phyloP scores from a whole-genome alignment of 2,329 filamentous ascomycete species.

The Trichocomaceae sp. region DNA sequence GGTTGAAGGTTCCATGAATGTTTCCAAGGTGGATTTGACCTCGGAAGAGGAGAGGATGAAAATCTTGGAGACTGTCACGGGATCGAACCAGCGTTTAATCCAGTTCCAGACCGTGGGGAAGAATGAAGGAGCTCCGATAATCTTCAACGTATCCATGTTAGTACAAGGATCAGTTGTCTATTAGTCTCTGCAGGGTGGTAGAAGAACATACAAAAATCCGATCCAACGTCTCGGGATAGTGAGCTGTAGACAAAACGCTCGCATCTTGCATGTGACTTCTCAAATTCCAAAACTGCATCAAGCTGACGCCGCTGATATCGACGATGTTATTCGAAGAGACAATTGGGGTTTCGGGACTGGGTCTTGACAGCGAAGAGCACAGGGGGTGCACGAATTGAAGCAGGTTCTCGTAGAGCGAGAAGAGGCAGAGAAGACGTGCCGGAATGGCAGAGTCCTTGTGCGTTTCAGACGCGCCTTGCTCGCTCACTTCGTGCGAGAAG shows the following conservation, averaged over 20 bases:
- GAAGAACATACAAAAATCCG: constrained; percentile 57
- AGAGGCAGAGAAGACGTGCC: constrained; percentile 73
- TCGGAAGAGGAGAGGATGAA: constrained; percentile 74
- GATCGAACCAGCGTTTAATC: constrained; percentile 94
- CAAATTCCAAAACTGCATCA: constrained; percentile 95
- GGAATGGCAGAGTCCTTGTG: constrained; percentile 53
- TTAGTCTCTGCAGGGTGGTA: not conserved
- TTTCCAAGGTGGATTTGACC: constrained; percentile 66
- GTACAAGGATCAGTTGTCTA: not conserved
- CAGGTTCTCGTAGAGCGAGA: constrained; percentile 89
- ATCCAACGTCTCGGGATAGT: constrained; percentile 92
- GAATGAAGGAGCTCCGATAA: constrained; percentile 84
- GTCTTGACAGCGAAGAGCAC: constrained; percentile 70
- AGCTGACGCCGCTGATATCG: constrained; percentile 76
- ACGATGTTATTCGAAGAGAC: constrained; percentile 93
- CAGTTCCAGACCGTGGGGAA: constrained; percentile 88
- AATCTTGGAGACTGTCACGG: constrained; percentile 90
- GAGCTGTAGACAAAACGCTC: constrained; percentile 77
- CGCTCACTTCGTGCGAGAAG: constrained; percentile 55
- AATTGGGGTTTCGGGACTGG: constrained; percentile 72
- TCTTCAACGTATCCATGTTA: constrained; percentile 35
- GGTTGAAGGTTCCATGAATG: constrained; percentile 73
- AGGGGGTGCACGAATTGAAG: constrained; percentile 81
- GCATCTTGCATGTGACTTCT: constrained; percentile 92
- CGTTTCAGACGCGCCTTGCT: constrained; percentile 50